Percentiles rank a stretch among this genome's conserved stretches.
These are phyloP conservation scores for Clitopilus passeckerianus DNA, from an alignment of 768 basidiomycete genomes.

Conservation along the genomic window DNA sequence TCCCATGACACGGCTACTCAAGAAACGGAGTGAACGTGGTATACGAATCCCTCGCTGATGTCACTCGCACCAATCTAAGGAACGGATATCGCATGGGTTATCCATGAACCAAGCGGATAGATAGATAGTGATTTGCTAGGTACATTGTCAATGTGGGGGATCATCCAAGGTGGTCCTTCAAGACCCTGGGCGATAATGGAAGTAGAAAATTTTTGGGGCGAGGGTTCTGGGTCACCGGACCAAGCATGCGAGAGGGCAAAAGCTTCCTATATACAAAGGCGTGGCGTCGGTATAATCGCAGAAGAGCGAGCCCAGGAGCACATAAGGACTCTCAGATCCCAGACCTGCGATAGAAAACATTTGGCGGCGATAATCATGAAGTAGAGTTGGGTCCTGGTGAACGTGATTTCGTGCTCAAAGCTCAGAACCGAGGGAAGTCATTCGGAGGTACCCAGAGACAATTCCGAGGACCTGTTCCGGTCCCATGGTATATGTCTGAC, in stretches of 20 bases:
- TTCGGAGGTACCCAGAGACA: too few species aligned
- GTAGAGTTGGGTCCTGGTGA: too few species aligned
- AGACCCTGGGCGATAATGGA: neutral
- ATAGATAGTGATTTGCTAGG: neutral
- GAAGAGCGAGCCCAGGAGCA: neutral
- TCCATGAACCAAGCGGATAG: neutral
- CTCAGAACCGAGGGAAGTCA: too few species aligned
- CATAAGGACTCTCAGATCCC: too few species aligned
- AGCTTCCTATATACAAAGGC: neutral
- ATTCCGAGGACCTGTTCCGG: too few species aligned
- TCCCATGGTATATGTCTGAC: too few species aligned
- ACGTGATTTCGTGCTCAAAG: too few species aligned
- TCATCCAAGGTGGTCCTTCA: neutral
- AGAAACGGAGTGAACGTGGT: neutral
- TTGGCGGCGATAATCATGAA: neutral
- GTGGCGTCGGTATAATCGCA: neutral
- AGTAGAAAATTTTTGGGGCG: neutral
- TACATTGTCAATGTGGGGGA: neutral
- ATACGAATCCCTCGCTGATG: neutral
- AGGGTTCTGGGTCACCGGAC: neutral
- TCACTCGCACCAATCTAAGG: neutral
- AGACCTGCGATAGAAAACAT: neutral
- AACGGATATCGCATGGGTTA: neutral
- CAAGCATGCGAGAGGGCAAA: neutral
- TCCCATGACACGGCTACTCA: neutral